Conservation (phyloP, 2,329 filamentous ascomycete species). For the Celoporthe dispersa region DNA sequence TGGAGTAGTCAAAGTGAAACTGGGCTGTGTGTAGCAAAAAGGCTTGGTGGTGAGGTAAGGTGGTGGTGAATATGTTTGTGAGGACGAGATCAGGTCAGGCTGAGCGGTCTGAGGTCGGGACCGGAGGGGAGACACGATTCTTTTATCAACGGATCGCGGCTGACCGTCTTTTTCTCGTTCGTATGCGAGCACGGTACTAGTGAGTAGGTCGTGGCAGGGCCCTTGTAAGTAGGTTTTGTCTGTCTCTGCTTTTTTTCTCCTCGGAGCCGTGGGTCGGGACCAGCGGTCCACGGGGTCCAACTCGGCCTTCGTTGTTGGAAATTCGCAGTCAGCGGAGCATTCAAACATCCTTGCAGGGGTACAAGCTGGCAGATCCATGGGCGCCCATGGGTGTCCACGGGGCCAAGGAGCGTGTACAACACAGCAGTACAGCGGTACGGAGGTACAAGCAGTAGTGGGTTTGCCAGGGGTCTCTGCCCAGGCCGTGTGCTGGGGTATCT, state of each 20-base stretch:
- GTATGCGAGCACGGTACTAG: constrained; percentile 15
- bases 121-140: constrained; percentile 27
- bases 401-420: neutral
- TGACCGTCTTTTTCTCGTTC: constrained; percentile 21
- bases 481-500: neutral
- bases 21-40: neutral
- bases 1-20: neutral
- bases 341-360: constrained; percentile 11
- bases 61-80: neutral
- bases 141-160: constrained; percentile 29
- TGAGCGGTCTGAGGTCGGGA: constrained; percentile 1
- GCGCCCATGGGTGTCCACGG: neutral
- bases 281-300: constrained; percentile 27
- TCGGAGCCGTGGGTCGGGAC: constrained; percentile 27
- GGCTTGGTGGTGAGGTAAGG: constrained; percentile 5
- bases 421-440: neutral
- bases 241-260: neutral
- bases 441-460: constrained; percentile 8
- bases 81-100: neutral
- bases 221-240: neutral
- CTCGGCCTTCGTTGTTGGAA: constrained; percentile 29
- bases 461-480: neutral
- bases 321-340: constrained; percentile 29
- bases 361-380: constrained; percentile 10
- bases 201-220: neutral